Evolutionary conservation across 805 yeast genomes (phyloP).

Genomic region (Babjeviella inositovora): DNA sequence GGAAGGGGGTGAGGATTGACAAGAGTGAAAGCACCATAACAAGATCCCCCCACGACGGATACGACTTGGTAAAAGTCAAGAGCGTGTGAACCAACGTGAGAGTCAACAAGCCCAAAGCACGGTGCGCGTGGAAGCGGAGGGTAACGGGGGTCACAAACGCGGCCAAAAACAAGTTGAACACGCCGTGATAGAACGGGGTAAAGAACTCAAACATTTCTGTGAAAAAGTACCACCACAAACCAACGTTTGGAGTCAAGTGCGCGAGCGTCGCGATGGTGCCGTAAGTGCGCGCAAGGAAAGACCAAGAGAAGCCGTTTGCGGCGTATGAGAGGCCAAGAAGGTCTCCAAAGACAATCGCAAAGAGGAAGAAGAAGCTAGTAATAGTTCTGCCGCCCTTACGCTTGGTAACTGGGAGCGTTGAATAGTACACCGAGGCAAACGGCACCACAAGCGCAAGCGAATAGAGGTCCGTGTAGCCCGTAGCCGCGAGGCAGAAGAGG

Average conservation of each 20-base stretch:
- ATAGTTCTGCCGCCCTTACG: conserved; percentile 1
- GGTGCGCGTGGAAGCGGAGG: conserved; percentile 29
- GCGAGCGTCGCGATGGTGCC: conserved; percentile 40
- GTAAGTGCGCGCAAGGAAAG: conserved; percentile 37
- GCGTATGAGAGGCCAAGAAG: conserved; percentile 20
- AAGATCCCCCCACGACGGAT: conserved; percentile 73
- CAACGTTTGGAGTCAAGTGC: conserved; percentile 78
- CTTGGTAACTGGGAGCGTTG: conserved; percentile 3
- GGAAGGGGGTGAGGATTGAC: conserved; percentile 25
- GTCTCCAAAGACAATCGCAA: conserved; percentile 7
- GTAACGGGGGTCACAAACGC: conserved; percentile 63
- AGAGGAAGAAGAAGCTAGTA: conserved; percentile 7
- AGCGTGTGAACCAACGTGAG: conserved; percentile 22
- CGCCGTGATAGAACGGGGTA: conserved; percentile 65
- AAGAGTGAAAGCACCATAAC: conserved; percentile 28
- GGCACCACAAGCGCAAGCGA: conserved; percentile 51
- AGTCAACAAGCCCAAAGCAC: conserved; percentile 31
- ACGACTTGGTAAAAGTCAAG: conserved; percentile 58
- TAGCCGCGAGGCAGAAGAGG: conserved; percentile 37
- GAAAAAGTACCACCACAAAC: conserved; percentile 98
- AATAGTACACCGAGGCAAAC: conserved; percentile 16
- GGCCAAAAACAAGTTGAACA: conserved; percentile 63
- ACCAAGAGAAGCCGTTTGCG: conserved; percentile 17
- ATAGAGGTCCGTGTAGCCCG: conserved; percentile 47
- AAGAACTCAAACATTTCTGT: conserved; percentile 90